Evolutionary conservation across 2,329 filamentous ascomycete genomes (phyloP).

Genomic region (Cytospora chrysosperma): DNA sequence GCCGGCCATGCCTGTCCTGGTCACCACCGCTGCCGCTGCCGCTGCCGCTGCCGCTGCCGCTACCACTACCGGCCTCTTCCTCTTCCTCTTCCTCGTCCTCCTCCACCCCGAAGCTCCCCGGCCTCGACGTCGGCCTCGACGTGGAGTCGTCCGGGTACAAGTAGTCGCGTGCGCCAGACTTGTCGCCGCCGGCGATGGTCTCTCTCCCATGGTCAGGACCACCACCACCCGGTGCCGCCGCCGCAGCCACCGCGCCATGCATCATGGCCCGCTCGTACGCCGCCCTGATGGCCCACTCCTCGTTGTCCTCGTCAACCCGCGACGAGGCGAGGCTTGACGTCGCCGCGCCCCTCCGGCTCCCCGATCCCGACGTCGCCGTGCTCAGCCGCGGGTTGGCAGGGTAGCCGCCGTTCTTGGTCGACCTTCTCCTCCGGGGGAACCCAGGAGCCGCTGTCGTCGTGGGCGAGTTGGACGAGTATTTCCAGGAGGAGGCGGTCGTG

Average conservation of each 20-base stretch:
- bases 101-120: slow-evolving; percentile 23
- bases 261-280: slow-evolving; percentile 5
- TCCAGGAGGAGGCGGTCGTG: slow-evolving; percentile 10
- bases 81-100: slow-evolving; percentile 3
- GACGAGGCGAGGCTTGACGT: neutral
- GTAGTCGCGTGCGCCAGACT: neutral
- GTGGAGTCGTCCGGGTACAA: neutral
- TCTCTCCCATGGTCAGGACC: no score
- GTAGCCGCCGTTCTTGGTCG: slow-evolving; percentile 11
- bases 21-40: neutral
- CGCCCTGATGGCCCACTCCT: neutral
- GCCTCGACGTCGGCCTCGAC: neutral
- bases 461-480: slow-evolving; percentile 2
- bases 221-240: no score
- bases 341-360: slow-evolving; percentile 17
- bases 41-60: neutral
- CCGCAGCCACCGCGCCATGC: neutral
- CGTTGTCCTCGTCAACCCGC: slow-evolving; percentile 23
- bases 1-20: slow-evolving; percentile 21
- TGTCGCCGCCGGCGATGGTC: no score
- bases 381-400: slow-evolving; percentile 21
- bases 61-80: neutral
- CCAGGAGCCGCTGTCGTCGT: slow-evolving; percentile 11
- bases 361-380: slow-evolving; percentile 24
- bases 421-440: slow-evolving; percentile 9